phyloP scores from a whole-genome alignment of 2,329 filamentous ascomycete species.

The Cladosporium sphaerospermum region DNA sequence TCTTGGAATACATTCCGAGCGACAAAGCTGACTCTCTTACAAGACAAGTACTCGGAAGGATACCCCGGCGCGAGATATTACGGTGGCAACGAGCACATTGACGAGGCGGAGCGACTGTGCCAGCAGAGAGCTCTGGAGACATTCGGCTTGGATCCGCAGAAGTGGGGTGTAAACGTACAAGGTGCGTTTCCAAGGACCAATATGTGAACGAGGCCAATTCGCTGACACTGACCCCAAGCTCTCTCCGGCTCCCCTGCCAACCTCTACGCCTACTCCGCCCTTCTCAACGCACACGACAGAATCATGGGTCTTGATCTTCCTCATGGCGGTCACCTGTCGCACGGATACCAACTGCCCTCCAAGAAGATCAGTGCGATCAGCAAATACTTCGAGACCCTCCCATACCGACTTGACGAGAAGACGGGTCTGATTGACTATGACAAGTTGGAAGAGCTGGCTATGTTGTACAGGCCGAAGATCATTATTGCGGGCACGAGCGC shows the following conservation, averaged over 20 bases:
- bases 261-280: slow-evolving; percentile 94
- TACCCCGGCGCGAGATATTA: slow-evolving; percentile 97
- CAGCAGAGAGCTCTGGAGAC: slow-evolving; percentile 84
- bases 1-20: neutral
- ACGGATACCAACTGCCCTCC: slow-evolving; percentile 94
- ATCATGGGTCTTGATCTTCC: slow-evolving; percentile 95
- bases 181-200: slow-evolving; percentile 44
- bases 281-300: slow-evolving; percentile 91
- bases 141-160: slow-evolving; percentile 72
- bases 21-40: neutral
- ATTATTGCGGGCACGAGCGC: slow-evolving; percentile 92
- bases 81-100: slow-evolving; percentile 93
- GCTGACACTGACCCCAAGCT: slow-evolving; percentile 18
- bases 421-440: slow-evolving; percentile 96
- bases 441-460: slow-evolving; percentile 77
- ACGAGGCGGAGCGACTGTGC: slow-evolving; percentile 80
- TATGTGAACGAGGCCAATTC: neutral
- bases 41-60: slow-evolving; percentile 92
- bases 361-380: slow-evolving; percentile 99
- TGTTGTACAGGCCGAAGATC: slow-evolving; percentile 89
- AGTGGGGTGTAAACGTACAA: slow-evolving; percentile 98
- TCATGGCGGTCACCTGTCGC: slow-evolving; percentile 88
- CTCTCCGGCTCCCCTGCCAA: slow-evolving; percentile 79
- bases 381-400: slow-evolving; percentile 97
- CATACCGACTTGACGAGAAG: slow-evolving; percentile 82